Conservation (phyloP, 2,329 filamentous ascomycete species). For the Pseudogymnoascus verrucosus region DNA sequence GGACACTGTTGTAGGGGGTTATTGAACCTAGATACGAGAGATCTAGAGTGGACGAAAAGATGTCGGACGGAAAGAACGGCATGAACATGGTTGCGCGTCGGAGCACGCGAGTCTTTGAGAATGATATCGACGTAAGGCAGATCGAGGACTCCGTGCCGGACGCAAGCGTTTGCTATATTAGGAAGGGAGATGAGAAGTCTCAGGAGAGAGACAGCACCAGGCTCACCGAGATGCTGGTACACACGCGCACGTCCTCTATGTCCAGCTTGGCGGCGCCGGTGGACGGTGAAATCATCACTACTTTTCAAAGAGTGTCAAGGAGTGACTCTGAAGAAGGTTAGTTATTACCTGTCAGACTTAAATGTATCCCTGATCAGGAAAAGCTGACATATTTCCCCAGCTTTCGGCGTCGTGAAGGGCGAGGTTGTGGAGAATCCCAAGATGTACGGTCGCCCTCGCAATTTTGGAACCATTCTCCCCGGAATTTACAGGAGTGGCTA, state of each 20-base stretch:
- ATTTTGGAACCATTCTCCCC: conserved; percentile 68
- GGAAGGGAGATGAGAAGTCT: conserved; percentile 1
- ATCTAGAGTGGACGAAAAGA: neutral
- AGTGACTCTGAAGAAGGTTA: conserved; percentile 7
- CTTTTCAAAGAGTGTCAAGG: neutral
- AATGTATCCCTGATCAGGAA: neutral
- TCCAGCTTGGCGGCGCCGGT: neutral
- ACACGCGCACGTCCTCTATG: neutral
- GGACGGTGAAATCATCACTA: conserved; percentile 1
- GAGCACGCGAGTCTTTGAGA: conserved; percentile 9
- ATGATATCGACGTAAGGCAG: conserved; percentile 9
- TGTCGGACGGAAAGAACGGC: conserved; percentile 5
- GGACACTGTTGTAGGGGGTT: conserved; percentile 7
- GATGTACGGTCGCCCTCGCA: conserved; percentile 42
- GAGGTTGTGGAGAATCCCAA: conserved; percentile 14
- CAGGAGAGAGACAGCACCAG: neutral
- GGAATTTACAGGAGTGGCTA: conserved; percentile 79
- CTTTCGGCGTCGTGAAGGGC: neutral
- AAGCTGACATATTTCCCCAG: neutral
- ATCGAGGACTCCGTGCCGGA: neutral
- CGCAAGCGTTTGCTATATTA: neutral
- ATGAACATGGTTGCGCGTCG: conserved; percentile 7
- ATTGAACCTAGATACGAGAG: neutral
- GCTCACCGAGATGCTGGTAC: neutral
- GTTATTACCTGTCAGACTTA: neutral